A percentile compares a stretch with the other conserved stretches of the same genome.
Conservation (phyloP, 2,329 filamentous ascomycete species). For the Diaporthe sp. region DNA sequence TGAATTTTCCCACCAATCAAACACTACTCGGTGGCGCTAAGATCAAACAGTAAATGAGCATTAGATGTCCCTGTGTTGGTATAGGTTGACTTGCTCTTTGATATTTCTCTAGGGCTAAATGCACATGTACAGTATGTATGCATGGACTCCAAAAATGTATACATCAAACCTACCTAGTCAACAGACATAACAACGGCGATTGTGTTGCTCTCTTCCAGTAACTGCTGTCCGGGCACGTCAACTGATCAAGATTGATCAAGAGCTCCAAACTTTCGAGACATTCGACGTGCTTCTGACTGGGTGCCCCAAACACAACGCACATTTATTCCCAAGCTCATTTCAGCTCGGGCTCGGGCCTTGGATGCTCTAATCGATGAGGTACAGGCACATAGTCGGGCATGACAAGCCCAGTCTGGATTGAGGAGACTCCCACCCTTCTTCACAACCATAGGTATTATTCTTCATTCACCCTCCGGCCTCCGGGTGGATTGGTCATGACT, state of each 20-base stretch:
- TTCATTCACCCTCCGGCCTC: no score
- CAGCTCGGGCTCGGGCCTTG: no score
- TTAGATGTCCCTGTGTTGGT: not conserved
- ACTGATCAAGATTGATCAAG: not conserved
- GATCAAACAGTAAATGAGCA: not conserved
- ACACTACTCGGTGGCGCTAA: not conserved
- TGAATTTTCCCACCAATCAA: conserved; percentile 28
- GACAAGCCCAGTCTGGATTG: not conserved
- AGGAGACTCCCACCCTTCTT: not conserved
- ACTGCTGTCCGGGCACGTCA: not conserved
- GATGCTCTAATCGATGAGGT: not conserved
- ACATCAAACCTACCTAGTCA: not conserved
- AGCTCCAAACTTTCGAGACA: no score
- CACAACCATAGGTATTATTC: not conserved
- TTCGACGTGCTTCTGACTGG: not conserved
- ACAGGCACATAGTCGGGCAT: no score
- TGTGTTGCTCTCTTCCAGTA: no score
- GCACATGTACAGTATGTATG: not conserved
- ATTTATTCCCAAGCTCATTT: no score
- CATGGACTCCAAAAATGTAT: not conserved
- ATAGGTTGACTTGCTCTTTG: not conserved
- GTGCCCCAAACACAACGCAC: no score
- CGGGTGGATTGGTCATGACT: not conserved
- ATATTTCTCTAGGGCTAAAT: not conserved
- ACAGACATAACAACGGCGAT: not conserved